Evolutionary conservation across 164 flowering plant species (phyloP), one percentile per base, ranked within the genome.

Genomic region (Santalum album): DNA sequence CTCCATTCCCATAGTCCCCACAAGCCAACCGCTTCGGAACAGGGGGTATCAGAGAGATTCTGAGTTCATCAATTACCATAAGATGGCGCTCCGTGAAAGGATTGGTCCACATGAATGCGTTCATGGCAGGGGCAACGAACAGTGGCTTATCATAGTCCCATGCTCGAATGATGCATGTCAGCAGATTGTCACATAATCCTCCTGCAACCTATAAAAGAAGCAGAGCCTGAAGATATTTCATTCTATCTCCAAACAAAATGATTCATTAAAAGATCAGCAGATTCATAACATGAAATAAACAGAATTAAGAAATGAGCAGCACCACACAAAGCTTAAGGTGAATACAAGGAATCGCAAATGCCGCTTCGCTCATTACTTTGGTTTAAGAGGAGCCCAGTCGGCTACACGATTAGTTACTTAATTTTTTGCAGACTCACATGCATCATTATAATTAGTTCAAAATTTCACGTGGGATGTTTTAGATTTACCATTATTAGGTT

Each of bases 121-220:
- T 87, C 98, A 91, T 91, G 38, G 96, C 84, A 7, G 96, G 98
- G 22, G 98, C 96, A 21, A 88, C 83, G 59, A 84, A 88, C 24
- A 88, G 49, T 10, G 95, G 96, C 62, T 91, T 86, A 62, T 44
- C 65, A 59, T 79, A 84, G 72, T 91, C 98, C 98, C 98, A 91
- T 47, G 96, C 96, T 63, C 98, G 74, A 12, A 86, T 77, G 42
- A 87, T 67, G 72, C 97, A 83, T 6, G 97, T 83, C 49, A 90
- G 75, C 71, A 87, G 62, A 72, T 87, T 91, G 67, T 91, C 95
- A 68, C 95, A 86, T 55, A 91, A 56, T 25, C 98, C 98, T 1
- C 87, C 86, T 25, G 92, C 95, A 59, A 91, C 78, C 98, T 91
- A 49, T 45, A 50, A 24, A 1, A 29, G 14, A 4, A 40, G 19